Evolutionary conservation across 208 protist genomes (phyloP).

Genomic region (Naegleria fowleri): DNA sequence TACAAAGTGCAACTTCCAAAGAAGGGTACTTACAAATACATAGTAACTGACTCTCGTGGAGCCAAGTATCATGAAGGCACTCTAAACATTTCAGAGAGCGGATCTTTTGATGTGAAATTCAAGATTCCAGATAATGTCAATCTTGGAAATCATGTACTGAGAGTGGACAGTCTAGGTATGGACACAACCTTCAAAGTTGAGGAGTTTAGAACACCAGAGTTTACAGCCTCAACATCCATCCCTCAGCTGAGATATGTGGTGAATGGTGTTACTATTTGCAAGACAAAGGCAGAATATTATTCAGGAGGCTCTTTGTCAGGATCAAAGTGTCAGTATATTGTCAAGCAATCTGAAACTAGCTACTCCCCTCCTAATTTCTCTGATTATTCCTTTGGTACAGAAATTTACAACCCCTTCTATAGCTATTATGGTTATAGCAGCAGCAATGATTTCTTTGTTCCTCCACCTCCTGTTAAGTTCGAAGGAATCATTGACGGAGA

Average conservation of each 20-base stretch:
- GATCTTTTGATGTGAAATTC: background rate
- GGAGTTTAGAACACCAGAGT: slow-evolving; percentile 29
- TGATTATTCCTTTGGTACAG: background rate
- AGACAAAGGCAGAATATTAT: slow-evolving; percentile 1
- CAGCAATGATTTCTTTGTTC: background rate
- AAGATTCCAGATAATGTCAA: background rate
- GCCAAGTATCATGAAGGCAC: background rate
- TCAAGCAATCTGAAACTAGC: background rate
- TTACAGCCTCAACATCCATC: no score
- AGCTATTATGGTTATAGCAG: no score
- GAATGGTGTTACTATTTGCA: background rate
- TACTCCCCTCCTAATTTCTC: background rate
- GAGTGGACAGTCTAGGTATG: background rate
- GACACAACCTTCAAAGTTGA: background rate
- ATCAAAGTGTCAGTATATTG: background rate
- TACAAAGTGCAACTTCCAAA: background rate
- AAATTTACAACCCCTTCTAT: background rate
- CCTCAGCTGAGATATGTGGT: background rate
- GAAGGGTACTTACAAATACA: background rate
- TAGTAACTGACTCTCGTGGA: background rate
- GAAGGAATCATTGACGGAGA: background rate
- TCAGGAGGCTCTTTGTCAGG: background rate
- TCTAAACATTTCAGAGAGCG: background rate
- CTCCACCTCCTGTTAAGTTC: background rate
- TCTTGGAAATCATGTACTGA: background rate